Evolutionary conservation across 352 stramenopile genomes (phyloP).

Genomic region (Phytophthora rubi): DNA sequence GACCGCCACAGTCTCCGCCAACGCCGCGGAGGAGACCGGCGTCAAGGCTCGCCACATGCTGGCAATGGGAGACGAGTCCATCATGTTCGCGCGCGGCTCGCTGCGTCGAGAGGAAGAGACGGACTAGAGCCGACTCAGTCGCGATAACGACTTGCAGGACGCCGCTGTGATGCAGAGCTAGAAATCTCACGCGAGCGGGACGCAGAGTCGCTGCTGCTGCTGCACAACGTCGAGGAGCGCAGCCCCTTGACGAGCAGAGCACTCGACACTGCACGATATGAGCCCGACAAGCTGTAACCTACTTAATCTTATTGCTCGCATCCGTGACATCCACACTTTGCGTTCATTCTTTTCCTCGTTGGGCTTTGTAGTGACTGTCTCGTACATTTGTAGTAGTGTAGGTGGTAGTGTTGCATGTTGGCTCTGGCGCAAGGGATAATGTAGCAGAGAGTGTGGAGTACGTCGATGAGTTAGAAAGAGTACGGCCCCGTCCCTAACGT

Average conservation of each 20-base stretch:
- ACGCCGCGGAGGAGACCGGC: constrained; percentile 21
- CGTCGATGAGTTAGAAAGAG: too few relatives aligned
- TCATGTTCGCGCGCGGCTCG: constrained; percentile 32
- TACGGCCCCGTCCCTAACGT: too few relatives aligned
- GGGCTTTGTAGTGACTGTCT: too few relatives aligned
- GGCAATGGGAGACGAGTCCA: constrained; percentile 34
- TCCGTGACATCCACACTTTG: background rate
- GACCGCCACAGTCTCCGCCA: constrained; percentile 1
- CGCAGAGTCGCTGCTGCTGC: background rate
- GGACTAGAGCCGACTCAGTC: constrained; percentile 7
- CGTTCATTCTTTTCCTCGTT: background rate
- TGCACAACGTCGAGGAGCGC: too few relatives aligned
- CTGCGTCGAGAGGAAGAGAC: constrained; percentile 29
- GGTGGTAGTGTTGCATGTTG: too few relatives aligned
- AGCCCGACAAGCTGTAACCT: constrained; percentile 30
- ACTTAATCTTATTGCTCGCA: constrained; percentile 28
- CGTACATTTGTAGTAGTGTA: too few relatives aligned
- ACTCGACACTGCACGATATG: constrained; percentile 18
- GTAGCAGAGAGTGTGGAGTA: too few relatives aligned
- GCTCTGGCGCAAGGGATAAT: background rate
- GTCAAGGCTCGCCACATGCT: constrained; percentile 37
- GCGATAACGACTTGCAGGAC: background rate
- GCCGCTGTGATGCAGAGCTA: too few relatives aligned
- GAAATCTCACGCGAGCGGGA: background rate
- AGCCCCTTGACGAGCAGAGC: background rate